Evolutionary conservation across 1,284 basidiomycete species (phyloP), one percentile per base, ranked within the genome.

Genomic region (Vanrija sp.): DNA sequence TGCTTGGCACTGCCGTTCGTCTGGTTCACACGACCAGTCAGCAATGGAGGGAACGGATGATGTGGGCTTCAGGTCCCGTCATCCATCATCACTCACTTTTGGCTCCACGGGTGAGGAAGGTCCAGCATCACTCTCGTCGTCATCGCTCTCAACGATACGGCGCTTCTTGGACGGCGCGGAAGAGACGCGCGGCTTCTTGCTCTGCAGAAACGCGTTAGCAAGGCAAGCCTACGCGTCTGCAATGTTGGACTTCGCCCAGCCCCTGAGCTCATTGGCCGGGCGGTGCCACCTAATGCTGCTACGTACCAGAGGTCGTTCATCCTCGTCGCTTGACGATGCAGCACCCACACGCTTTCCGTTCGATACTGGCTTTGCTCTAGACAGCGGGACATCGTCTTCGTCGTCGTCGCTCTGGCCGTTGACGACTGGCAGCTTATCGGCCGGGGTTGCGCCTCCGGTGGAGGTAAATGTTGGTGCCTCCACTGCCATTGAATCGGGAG

Each of bases 241-340:
- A 42, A 42, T 42, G 34, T 42, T 8, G 40, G 19, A 5, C 40
- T 14, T 18, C n/a, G 18, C 40, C n/a, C 8, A 3, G 40, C 16
- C 40, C n/a, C 40, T 42, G 40, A 42, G 40, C 40, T 18, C 40
- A 42, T 18, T 42, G 40, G 19, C 19, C 15, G 40, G 40, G 19
- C 7, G 39, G 15, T 40, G 34, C 34, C 34, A 34, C 34, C 34
- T 34, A 34, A 34, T 34, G 9, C 14, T 15, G 6, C 12, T 34
- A 34, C 34, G 9, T 34, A 76, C 75, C 57, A 76, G 55, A 46
- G 77, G 77, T 49, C 68, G 66, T 14, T 75, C 76, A 38, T 74
- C 71, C 29, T 73, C 75, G 38, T 65, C 64, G 57, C 55, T 67
- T 6, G 51, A 52, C 42, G 55, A 56, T 14, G 58, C 56, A 47